Base-by-base conservation (phyloP, 805 yeast species). In the Wickerhamomyces sydowiorum region DNA sequence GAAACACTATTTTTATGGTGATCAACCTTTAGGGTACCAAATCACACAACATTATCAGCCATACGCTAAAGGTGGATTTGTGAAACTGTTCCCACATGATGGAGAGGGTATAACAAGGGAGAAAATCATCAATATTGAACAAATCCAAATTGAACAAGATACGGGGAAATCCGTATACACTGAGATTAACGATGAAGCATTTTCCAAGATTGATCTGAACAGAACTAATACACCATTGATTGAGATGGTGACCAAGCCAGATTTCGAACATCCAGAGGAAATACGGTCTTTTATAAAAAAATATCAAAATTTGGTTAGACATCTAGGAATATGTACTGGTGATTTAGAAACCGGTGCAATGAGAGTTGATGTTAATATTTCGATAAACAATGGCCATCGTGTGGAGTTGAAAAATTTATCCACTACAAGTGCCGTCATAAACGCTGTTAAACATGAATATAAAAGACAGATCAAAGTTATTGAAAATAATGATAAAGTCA, bases 21-120 rank as follows among this genome's bases (percentile, higher is more conserved):
- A 93, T 61, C 98, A 93, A 59, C 99, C 99, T 0, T 64, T 85
- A 40, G 99, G 99, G 1, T 93, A 89, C 62, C 99, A 93, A 60
- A 84, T 93, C 38, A 93, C 99, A 0, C 99, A 93, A 62, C 86
- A 79, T 56, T 87, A 75, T 58, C 72, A 72, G 28, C 97, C 98
- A 1, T 67, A 86, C 37, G 93, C 96, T 2, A 66, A 61, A 25
- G 70, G 76, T 38, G 99, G 99, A 0, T 49, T 41, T 18, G 37
- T 91, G 24, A 57, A 57, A 19, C 59, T 91, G 32, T 57, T 53
- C 10, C 62, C 72, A 28, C 67, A 70, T 41, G 96, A 89, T 56
- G 78, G 73, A 8, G 67, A 17, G 4, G 7, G 5, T 29, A 29
- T 77, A 2, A 54, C 65, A 2, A 59, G 47, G 5, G 61, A 62